Base-by-base conservation (phyloP, 495 filamentous ascomycete species). In the Neurospora discreta region DNA sequence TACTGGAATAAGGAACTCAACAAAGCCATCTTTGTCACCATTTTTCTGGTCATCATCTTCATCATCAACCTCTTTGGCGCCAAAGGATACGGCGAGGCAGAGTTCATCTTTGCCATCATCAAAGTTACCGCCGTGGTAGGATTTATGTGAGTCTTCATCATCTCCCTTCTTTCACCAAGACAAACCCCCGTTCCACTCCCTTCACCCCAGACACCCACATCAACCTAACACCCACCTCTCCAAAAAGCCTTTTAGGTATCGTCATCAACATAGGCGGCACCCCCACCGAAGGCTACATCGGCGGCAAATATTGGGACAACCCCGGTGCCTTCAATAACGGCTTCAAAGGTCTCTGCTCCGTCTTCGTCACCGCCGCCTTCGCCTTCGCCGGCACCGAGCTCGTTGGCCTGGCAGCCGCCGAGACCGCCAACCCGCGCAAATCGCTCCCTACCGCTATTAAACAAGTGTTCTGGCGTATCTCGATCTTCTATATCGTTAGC, bases 381-480 rank as follows among this genome's bases (percentile, higher is more conserved):
- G 89, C 95, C 70, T 98, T 96, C 76, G 89, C 93, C 11, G 95
- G 95, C 44, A 98, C 95, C 3, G 95, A 98, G 77, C 83, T 98
- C 30, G 94, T 97, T 70, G 95, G 94, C 71, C 87, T 97, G 38
- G 93, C 94, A 39, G 93, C 93, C 38, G 94, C 94, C 26, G 94
- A 97, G 78, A 95, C 93, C 0, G 89, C 88, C 5, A 97, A 97
- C 78, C 94, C 94, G 5, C 88, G 92, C 74, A 96, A 95, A 75
- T 91, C 91, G 3, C 87, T 97, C 8, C 94, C 94, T 0, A 91
- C 90, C 1, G 94, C 94, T 58, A 88, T 95, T 78, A 97, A 96
- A 81, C 94, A 97, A 80, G 94, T 97, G 46, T 97, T 97, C 81
- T 97, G 94, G 94, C 91, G 94, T 77, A 97, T 97, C 80, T 89